These are phyloP conservation scores for Thielaviopsis cerberus DNA, from an alignment of 2,329 filamentous ascomycete genomes.

Conservation along the genomic window DNA sequence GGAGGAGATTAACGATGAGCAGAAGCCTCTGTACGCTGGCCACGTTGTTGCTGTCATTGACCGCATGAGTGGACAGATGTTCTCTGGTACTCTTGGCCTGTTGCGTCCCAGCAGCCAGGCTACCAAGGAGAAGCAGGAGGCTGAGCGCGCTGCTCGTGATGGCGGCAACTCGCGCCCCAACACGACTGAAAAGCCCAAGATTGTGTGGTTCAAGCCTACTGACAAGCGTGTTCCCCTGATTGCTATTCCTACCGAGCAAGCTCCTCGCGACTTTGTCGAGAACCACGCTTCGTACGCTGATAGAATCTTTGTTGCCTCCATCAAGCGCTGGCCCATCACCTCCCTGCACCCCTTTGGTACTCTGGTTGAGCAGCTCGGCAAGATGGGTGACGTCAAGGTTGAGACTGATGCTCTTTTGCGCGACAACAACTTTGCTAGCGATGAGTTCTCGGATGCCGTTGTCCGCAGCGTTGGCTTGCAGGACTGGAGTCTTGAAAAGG, in stretches of 20 bases:
- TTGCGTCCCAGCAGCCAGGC: constrained; percentile 93
- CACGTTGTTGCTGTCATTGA: constrained; percentile 96
- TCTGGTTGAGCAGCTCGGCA: constrained; percentile 86
- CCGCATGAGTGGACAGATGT: constrained; percentile 95
- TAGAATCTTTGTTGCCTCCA: constrained; percentile 95
- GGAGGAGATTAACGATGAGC: constrained; percentile 95
- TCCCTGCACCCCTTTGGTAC: constrained; percentile 98
- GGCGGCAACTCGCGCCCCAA: constrained; percentile 35
- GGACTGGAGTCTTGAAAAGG: constrained; percentile 73
- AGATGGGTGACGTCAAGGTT: constrained; percentile 93
- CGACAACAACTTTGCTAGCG: constrained; percentile 96
- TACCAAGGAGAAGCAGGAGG: constrained; percentile 98
- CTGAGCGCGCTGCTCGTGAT: constrained; percentile 80
- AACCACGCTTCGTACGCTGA: constrained; percentile 96
- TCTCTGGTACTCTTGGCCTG: constrained; percentile 85
- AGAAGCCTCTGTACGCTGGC: constrained; percentile 91
- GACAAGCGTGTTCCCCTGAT: constrained; percentile 97
- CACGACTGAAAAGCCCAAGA: constrained; percentile 86
- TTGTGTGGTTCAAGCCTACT: constrained; percentile 99
- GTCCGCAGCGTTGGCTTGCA: constrained; percentile 80
- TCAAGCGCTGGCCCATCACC: constrained; percentile 98
- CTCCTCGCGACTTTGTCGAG: constrained; percentile 92
- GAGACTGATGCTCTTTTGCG: constrained; percentile 92
- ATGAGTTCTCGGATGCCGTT: constrained; percentile 94
- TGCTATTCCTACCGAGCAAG: constrained; percentile 94